Percentiles rank a stretch among this genome's conserved stretches.
Conservation (phyloP, 2,329 filamentous ascomycete species). For the Hymenoscyphus fraxineus region DNA sequence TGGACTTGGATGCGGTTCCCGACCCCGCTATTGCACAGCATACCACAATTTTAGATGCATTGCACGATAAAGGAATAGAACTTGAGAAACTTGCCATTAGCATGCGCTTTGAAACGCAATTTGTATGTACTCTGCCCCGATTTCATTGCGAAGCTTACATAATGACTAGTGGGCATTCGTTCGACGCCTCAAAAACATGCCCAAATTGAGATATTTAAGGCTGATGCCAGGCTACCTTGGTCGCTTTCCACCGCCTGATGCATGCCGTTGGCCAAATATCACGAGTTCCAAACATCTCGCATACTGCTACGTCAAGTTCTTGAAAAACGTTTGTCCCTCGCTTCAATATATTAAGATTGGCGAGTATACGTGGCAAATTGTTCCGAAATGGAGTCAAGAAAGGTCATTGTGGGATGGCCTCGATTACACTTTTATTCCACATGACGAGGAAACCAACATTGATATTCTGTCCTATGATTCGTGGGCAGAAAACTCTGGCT, state of each 20-base stretch:
- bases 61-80: slow-evolving; percentile 10
- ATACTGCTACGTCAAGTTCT: slow-evolving; percentile 13
- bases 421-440: neutral
- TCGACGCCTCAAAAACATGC: slow-evolving; percentile 4
- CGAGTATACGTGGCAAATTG: slow-evolving; percentile 13
- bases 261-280: slow-evolving; percentile 11
- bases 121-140: slow-evolving; percentile 7
- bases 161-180: slow-evolving; percentile 12
- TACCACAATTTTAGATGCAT: slow-evolving; percentile 13
- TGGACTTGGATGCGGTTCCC: neutral
- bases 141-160: neutral
- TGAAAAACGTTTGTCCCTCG: slow-evolving; percentile 14
- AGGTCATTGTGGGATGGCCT: neutral
- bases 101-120: slow-evolving; percentile 15
- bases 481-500: neutral
- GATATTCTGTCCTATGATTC: neutral
- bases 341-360: slow-evolving; percentile 16
- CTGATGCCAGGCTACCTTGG: slow-evolving; percentile 6
- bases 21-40: neutral
- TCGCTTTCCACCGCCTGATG: slow-evolving; percentile 9
- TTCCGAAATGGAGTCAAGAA: slow-evolving; percentile 1
- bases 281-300: slow-evolving; percentile 11
- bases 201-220: slow-evolving; percentile 11
- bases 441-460: neutral
- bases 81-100: slow-evolving; percentile 13